phyloP scores from a whole-genome alignment of 345 rosid genomes.

The Euphorbia lathyris region DNA sequence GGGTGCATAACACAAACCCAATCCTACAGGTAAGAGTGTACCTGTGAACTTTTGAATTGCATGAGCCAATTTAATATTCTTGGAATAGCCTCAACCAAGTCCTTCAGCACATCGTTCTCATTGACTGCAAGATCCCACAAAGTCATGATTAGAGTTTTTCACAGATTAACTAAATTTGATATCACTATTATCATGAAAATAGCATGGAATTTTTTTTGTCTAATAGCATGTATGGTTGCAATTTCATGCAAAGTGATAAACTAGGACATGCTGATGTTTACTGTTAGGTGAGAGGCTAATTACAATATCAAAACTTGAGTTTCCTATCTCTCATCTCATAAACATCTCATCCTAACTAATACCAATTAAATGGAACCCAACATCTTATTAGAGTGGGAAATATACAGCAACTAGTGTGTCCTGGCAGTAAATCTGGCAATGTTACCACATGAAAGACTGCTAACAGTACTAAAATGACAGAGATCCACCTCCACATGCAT shows the following conservation, averaged over 20 bases:
- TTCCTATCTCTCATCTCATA: neutral
- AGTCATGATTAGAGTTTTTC: slow-evolving; percentile 20
- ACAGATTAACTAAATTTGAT: neutral
- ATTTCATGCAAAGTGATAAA: slow-evolving; percentile 12
- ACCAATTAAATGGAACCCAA: neutral
- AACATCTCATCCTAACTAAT: neutral
- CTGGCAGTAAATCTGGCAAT: neutral
- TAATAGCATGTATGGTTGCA: slow-evolving; percentile 7
- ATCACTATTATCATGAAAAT: neutral
- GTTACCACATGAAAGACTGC: slow-evolving; percentile 5
- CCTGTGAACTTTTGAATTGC: slow-evolving; percentile 66
- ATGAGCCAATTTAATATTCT: slow-evolving; percentile 71
- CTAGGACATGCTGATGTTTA: neutral
- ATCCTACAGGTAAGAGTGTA: slow-evolving; percentile 22
- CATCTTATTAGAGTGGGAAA: neutral
- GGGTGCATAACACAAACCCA: neutral
- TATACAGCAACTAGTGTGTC: neutral
- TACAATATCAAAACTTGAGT: neutral
- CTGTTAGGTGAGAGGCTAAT: neutral
- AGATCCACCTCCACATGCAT: slow-evolving; percentile 85
- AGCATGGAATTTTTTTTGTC: neutral
- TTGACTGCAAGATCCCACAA: slow-evolving; percentile 48
- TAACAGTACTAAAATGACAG: slow-evolving; percentile 10
- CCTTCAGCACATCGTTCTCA: slow-evolving; percentile 66
- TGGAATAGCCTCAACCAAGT: slow-evolving; percentile 66